phyloP scores from a whole-genome alignment of 2,329 filamentous ascomycete genomes.

The Penicillium sp. region DNA sequence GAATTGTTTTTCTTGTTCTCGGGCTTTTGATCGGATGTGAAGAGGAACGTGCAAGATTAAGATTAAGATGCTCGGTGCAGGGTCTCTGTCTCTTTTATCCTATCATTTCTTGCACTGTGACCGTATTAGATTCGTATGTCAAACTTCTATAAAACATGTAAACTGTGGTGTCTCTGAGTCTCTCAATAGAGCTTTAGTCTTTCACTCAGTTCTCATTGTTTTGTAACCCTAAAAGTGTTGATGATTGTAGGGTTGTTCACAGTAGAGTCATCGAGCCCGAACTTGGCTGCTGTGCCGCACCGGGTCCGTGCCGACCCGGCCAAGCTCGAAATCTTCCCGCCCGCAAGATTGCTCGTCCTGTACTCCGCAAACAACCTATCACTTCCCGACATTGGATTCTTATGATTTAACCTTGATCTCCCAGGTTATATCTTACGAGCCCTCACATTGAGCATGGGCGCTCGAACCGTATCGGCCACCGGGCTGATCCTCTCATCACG shows the following conservation, averaged over 20 bases:
- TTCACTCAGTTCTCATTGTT: background rate
- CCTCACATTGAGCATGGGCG: slow-evolving; percentile 35
- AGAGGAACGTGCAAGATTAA: slow-evolving; percentile 26
- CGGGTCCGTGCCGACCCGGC: slow-evolving; percentile 28
- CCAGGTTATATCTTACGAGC: slow-evolving; percentile 2
- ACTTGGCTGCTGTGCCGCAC: slow-evolving; percentile 4
- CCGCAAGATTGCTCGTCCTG: slow-evolving; percentile 16
- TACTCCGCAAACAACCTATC: slow-evolving; percentile 6
- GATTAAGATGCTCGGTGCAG: slow-evolving; percentile 27
- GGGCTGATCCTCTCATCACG: slow-evolving; percentile 36
- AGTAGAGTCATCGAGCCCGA: background rate
- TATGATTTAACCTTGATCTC: slow-evolving; percentile 11
- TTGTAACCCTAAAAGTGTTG: background rate
- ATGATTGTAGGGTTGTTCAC: background rate
- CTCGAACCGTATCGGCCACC: slow-evolving; percentile 37
- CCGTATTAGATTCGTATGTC: background rate
- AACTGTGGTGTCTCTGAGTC: background rate
- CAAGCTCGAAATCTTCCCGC: slow-evolving; percentile 29
- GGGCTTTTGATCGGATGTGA: slow-evolving; percentile 23
- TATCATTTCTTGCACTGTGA: slow-evolving; percentile 20
- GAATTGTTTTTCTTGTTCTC: slow-evolving; percentile 18
- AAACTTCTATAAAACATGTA: background rate
- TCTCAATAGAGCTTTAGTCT: too few relatives aligned
- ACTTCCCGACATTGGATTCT: slow-evolving; percentile 1
- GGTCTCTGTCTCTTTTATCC: slow-evolving; percentile 26